These are phyloP conservation scores for Umbilicus rupestris DNA, from an alignment of 164 flowering plant species.

Conservation along the genomic window DNA sequence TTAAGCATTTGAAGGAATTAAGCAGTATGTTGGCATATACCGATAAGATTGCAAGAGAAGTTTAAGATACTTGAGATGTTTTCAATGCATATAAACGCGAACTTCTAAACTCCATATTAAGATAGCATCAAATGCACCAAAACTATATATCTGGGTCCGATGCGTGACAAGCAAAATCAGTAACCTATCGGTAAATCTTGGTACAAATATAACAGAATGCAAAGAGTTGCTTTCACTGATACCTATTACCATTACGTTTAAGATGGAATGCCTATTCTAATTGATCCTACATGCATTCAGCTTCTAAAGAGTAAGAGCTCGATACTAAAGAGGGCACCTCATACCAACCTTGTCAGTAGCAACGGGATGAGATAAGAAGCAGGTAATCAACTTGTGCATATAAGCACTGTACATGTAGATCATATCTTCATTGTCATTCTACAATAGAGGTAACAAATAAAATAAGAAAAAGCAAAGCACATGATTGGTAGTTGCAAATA, in stretches of 20 bases:
- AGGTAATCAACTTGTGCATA: slow-evolving; percentile 76
- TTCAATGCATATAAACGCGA: not conserved
- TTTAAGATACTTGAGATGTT: not conserved
- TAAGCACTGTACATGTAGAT: slow-evolving; percentile 86
- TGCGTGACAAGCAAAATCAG: not conserved
- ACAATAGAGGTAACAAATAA: slow-evolving; percentile 14
- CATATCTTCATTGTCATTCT: slow-evolving; percentile 99
- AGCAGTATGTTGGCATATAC: too few species aligned
- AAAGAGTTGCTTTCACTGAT: not conserved
- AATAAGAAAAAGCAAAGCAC: not conserved
- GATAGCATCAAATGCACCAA: too few species aligned
- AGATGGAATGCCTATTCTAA: not conserved
- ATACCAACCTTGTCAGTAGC: slow-evolving; percentile 87
- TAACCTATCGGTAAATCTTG: not conserved
- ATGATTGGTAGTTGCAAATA: not conserved
- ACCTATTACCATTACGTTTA: not conserved
- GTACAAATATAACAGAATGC: not conserved
- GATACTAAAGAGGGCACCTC: not conserved
- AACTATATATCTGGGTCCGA: not conserved
- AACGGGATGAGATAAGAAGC: slow-evolving; percentile 79
- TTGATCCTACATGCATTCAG: not conserved
- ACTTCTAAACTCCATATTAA: too few species aligned
- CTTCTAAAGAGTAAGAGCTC: not conserved
- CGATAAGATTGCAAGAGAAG: too few species aligned
- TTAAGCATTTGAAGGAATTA: too few species aligned